phyloP scores from a whole-genome alignment of 2,329 filamentous ascomycete species.

The Fusarium temperatum region DNA sequence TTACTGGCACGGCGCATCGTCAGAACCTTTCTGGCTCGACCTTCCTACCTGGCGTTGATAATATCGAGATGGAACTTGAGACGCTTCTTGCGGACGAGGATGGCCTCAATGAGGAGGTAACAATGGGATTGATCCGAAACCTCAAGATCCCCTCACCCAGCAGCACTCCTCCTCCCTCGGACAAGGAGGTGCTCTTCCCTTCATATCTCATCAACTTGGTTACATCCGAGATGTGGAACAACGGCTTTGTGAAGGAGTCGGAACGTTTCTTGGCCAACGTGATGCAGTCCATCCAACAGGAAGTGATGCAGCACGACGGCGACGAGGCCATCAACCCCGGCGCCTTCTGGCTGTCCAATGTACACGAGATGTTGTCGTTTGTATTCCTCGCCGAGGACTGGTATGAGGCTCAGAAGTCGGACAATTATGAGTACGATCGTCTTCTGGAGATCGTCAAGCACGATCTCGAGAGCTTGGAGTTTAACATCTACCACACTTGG shows the following conservation, averaged over 20 bases:
- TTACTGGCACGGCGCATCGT: conserved; percentile 72
- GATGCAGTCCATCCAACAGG: conserved; percentile 99
- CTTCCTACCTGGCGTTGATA: conserved; percentile 84
- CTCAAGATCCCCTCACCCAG: conserved; percentile 94
- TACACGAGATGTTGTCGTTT: conserved; percentile 99
- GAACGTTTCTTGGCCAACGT: conserved; percentile 98
- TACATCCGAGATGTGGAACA: conserved; percentile 99
- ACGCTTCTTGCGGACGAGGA: conserved; percentile 94
- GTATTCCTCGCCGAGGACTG: conserved; percentile 99
- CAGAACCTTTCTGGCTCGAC: conserved; percentile 78
- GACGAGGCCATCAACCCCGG: conserved; percentile 97
- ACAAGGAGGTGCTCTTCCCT: conserved; percentile 98
- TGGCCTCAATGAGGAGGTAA: conserved; percentile 94
- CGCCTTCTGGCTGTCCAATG: conserved; percentile 98
- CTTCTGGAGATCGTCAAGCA: conserved; percentile 99
- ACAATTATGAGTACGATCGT: conserved; percentile 98
- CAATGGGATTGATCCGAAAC: conserved; percentile 93
- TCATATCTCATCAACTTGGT: conserved; percentile 99
- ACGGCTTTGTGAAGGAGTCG: conserved; percentile 98
- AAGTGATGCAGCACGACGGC: conserved; percentile 98
- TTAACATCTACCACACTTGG: conserved; percentile 99
- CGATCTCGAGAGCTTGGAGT: conserved; percentile 96
- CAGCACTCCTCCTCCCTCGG: conserved; percentile 87
- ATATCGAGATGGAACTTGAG: conserved; percentile 94
- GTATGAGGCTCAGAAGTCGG: conserved; percentile 99